Evolutionary conservation across 176 grass and related monocot genomes (phyloP).

Genomic region (Dendrocalamus sinicus): DNA sequence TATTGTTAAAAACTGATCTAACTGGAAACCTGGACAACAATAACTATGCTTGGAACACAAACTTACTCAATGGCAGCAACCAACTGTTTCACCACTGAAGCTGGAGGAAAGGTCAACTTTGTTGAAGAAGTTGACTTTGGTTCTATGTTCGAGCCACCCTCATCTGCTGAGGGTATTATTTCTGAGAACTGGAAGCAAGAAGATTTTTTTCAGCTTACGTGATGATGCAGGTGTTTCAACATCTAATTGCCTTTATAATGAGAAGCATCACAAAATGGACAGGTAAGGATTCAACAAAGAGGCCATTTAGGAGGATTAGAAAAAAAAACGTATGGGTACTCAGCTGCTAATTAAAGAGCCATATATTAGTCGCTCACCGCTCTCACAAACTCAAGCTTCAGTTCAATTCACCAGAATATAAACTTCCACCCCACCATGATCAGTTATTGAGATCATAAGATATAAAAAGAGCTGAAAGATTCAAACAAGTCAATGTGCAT

Average conservation of each 20-base stretch:
- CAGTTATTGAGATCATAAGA: not conserved
- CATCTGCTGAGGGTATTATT: slow-evolving; percentile 36
- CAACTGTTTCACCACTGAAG: slow-evolving; percentile 77
- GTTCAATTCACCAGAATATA: not conserved
- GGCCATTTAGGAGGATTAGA: not conserved
- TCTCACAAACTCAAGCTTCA: slow-evolving; percentile 12
- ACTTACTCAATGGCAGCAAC: slow-evolving; percentile 84
- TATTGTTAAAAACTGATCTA: not conserved
- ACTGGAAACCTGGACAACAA: not conserved
- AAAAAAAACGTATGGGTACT: not conserved
- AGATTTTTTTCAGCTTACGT: slow-evolving; percentile 14
- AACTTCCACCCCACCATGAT: not conserved
- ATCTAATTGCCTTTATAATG: slow-evolving; percentile 19
- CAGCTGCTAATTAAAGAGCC: not conserved
- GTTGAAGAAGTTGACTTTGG: slow-evolving; percentile 31
- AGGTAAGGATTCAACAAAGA: not conserved
- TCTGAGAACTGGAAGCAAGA: slow-evolving; percentile 47
- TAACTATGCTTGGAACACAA: slow-evolving; percentile 8
- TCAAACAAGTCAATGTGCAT: not conserved
- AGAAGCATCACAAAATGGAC: not conserved
- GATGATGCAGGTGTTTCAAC: slow-evolving; percentile 15
- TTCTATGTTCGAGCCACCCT: slow-evolving; percentile 28
- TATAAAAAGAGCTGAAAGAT: slow-evolving; percentile 3
- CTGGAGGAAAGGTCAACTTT: slow-evolving; percentile 61
- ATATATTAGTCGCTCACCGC: not conserved